Conservation (phyloP, 371 early-diverging fungal species). For the Choanephora cucurbitarum region DNA sequence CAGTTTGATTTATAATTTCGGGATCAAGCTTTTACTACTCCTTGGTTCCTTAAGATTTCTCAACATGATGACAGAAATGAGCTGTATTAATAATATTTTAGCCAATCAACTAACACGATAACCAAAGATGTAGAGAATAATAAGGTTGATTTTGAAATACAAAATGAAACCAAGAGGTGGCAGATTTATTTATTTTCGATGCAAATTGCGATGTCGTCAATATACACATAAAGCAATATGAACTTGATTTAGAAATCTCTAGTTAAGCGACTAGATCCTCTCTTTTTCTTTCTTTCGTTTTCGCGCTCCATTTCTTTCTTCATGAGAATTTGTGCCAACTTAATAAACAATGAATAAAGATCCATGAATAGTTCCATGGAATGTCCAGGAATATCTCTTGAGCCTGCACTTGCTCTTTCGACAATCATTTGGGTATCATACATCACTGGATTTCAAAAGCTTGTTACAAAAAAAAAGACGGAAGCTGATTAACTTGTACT, state of each 20-base stretch:
- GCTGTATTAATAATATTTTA: no score
- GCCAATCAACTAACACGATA: no score
- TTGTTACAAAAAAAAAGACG: not conserved
- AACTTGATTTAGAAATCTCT: conserved; percentile 8
- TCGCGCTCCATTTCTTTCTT: conserved; percentile 40
- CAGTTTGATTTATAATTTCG: no score
- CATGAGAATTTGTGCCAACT: conserved; percentile 47
- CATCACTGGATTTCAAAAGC: conserved; percentile 31
- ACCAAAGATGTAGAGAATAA: no score
- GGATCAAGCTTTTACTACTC: no score
- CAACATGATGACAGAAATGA: no score
- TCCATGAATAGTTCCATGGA: conserved; percentile 59
- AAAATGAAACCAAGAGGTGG: no score
- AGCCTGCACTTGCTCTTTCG: conserved; percentile 53
- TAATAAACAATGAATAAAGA: conserved; percentile 55
- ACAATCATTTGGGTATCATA: conserved; percentile 69
- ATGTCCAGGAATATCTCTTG: conserved; percentile 47
- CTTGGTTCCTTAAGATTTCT: no score
- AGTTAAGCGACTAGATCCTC: conserved; percentile 11
- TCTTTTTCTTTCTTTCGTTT: conserved; percentile 18
- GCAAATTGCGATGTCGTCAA: no score
- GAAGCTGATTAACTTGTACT: conserved; percentile 2
- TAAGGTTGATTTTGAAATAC: no score
- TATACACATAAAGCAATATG: no score
- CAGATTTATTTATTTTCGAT: no score